Percentiles rank a stretch among this genome's conserved stretches.
phyloP scores from a whole-genome alignment of 495 filamentous ascomycete species.

The Penicillium simplicissimum region DNA sequence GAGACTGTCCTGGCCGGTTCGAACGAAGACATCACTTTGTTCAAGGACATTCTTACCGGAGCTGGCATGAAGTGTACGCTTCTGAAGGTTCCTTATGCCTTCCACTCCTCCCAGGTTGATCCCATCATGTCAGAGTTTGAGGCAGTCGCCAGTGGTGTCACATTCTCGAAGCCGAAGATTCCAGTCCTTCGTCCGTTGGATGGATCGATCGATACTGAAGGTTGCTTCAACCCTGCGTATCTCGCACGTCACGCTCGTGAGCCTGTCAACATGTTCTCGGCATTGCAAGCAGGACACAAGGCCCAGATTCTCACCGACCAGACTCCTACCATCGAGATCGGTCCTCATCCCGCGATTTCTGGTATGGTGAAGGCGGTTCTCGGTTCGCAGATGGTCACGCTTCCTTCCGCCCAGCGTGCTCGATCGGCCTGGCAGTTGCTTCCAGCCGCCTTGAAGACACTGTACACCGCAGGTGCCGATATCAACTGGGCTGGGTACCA shows the following conservation, averaged over 20 bases:
- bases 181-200: constrained; percentile 33
- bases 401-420: neutral
- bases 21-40: neutral
- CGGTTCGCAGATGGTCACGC: neutral
- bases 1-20: neutral
- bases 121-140: constrained; percentile 7
- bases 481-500: constrained; percentile 70
- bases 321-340: neutral
- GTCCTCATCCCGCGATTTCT: neutral
- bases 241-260: constrained; percentile 25
- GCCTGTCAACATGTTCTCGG: constrained; percentile 17
- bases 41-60: neutral
- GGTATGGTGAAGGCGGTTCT: constrained; percentile 3
- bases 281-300: neutral
- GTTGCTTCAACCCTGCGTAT: constrained; percentile 26
- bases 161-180: constrained; percentile 31
- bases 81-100: neutral
- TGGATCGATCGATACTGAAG: constrained; percentile 10
- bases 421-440: neutral
- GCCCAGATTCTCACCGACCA: neutral
- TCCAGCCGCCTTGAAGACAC: neutral
- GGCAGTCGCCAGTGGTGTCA: constrained; percentile 11
- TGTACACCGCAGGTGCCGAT: constrained; percentile 53
- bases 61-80: neutral
- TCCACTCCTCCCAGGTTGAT: constrained; percentile 7